Base-by-base conservation (phyloP, 768 basidiomycete genomes). In the Boletus insuetus region DNA sequence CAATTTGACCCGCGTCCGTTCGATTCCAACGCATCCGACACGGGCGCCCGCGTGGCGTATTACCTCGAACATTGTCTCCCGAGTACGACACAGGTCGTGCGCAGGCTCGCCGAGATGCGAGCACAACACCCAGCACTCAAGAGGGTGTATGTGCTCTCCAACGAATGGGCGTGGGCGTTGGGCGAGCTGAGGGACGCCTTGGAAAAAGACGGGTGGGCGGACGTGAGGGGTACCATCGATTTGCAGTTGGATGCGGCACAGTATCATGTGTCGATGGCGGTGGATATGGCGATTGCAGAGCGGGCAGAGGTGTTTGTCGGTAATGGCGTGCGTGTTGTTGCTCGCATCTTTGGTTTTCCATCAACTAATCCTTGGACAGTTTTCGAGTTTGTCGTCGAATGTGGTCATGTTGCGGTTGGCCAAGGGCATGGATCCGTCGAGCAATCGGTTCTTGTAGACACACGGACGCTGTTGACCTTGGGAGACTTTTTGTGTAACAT, bases 231-330 rank as follows among this genome's bases (percentile, higher is more conserved):
- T 11, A 79, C 75, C 14, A 55, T 69, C 8, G 77, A 79, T 34
- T 45, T 75, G n/a, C 58, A 56, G 41, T 64, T 85, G 24, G 79
- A 77, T 53, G 55, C 69, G 35, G 77, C 75, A 46, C 82, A 85
- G 62, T 66, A 60, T 14, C 67, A 79, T 14, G 79, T 84, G 4
- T 72, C 70, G 24, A 78, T 77, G 64, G 82, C 81, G 1, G 75
- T 84, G 37, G 83, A 85, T 63, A 85, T 85, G 83, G 80, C 77
- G 12, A 75, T 85, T 24, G 84, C 80, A 1, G 75, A 80, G 62
- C 70, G 73, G 46, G 82, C 82, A 1, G 80, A 84, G 60, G 79
- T 83, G 40, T 85, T 84, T 62, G 69, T 85, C 8, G 84, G 83
- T 0, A 85, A 84, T 59, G 83, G 83, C 53, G 82, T 84, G 46